These are phyloP conservation scores for Astrocystis sublimbata DNA, from an alignment of 495 filamentous ascomycete genomes.

Conservation along the genomic window DNA sequence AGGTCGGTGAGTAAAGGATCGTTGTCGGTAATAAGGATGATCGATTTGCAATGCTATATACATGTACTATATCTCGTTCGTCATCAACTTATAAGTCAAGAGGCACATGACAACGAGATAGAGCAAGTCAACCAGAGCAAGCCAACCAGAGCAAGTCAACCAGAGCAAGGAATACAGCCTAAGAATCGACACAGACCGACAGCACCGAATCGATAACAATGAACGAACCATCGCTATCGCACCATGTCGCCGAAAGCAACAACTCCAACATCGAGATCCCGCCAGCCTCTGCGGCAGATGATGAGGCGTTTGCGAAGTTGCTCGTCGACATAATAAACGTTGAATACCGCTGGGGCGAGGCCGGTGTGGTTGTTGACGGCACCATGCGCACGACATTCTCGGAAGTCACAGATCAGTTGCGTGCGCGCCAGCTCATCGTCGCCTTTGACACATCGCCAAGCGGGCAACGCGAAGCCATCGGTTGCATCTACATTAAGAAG, in stretches of 20 bases:
- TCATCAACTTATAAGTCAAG: background rate
- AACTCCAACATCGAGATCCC: conserved; percentile 1
- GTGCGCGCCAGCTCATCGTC: conserved; percentile 11
- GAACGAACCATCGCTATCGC: background rate
- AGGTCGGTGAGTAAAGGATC: background rate
- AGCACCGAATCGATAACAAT: background rate
- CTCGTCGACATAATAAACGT: conserved; percentile 5
- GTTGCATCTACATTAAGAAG: background rate
- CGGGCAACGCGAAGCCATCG: background rate
- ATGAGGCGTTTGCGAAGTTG: background rate
- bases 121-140: background rate
- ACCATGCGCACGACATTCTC: conserved; percentile 7
- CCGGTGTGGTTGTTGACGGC: conserved; percentile 10
- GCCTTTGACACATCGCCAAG: conserved; percentile 2
- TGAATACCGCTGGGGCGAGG: conserved; percentile 12
- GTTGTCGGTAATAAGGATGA: background rate
- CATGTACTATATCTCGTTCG: background rate
- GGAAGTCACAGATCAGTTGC: conserved; percentile 12
- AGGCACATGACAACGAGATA: background rate
- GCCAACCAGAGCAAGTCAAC: too few species aligned
- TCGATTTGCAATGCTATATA: too few species aligned
- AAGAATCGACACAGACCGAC: background rate
- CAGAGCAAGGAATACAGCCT: background rate
- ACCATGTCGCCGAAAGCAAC: background rate
- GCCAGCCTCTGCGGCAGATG: background rate